These are phyloP conservation scores for Penicillium fuscoglaucum DNA, from an alignment of 2,329 filamentous ascomycete genomes.

Conservation along the genomic window DNA sequence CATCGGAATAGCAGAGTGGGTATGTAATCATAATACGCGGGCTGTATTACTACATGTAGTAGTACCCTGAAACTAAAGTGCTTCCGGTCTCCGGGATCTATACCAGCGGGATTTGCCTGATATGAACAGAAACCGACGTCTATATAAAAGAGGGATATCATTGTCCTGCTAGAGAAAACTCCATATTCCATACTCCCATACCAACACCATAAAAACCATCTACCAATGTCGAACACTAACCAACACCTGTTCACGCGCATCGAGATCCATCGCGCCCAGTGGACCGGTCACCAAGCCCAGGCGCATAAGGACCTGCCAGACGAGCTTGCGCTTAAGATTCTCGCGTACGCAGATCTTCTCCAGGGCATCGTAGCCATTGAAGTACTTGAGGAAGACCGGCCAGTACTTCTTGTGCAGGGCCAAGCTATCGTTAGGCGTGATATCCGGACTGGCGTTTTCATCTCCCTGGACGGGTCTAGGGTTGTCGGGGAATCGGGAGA, in stretches of 20 bases:
- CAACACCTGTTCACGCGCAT: constrained; percentile 47
- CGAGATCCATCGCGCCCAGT: constrained; percentile 30
- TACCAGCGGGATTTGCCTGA: not conserved
- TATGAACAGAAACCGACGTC: not conserved
- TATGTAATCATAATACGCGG: constrained; percentile 27
- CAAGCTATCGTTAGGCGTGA: constrained; percentile 25
- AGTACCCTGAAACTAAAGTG: not conserved
- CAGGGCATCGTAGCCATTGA: constrained; percentile 80
- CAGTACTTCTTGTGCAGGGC: constrained; percentile 61
- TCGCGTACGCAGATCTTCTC: constrained; percentile 86
- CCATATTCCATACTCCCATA: not conserved
- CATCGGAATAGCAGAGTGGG: constrained; percentile 24
- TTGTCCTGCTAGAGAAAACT: not conserved
- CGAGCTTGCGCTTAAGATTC: constrained; percentile 75
- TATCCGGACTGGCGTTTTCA: constrained; percentile 16
- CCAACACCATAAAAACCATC: not conserved
- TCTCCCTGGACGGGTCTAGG: constrained; percentile 10
- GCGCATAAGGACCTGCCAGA: constrained; percentile 57
- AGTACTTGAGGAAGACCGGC: constrained; percentile 76
- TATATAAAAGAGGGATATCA: constrained; percentile 5
- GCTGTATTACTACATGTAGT: constrained; percentile 11
- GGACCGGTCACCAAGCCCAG: constrained; percentile 64
- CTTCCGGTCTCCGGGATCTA: constrained; percentile 7
- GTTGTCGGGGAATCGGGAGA: constrained; percentile 39
- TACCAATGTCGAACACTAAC: constrained; percentile 71